Percentiles rank a stretch among this genome's conserved stretches.
These are phyloP conservation scores for Scolecobasidium constrictum DNA, from an alignment of 2,329 filamentous ascomycete species.

Conservation along the genomic window DNA sequence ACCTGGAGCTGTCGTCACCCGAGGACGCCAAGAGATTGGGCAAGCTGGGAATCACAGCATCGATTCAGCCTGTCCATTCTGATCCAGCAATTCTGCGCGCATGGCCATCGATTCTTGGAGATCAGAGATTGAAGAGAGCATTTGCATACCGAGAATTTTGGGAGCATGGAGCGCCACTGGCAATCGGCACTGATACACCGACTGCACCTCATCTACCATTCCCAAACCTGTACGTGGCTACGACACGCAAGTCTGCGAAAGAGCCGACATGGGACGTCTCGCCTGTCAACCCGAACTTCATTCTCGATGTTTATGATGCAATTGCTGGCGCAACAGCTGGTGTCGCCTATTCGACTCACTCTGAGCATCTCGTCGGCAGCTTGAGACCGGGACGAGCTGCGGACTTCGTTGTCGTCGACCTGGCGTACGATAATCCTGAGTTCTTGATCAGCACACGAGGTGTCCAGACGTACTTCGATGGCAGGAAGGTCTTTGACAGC, in stretches of 20 bases:
- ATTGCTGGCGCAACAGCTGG: constrained; percentile 44
- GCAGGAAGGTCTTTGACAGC: constrained; percentile 27
- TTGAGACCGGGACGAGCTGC: constrained; percentile 43
- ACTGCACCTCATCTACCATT: constrained; percentile 46
- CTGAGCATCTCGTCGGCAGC: constrained; percentile 42
- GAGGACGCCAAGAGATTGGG: constrained; percentile 48
- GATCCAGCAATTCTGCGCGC: constrained; percentile 56
- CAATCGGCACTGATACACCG: constrained; percentile 49
- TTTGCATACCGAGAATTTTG: constrained; percentile 55
- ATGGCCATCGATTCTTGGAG: constrained; percentile 48
- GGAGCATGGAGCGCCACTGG: constrained; percentile 39
- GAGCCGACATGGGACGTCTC: constrained; percentile 31
- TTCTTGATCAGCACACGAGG: constrained; percentile 37
- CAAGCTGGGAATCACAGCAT: constrained; percentile 60
- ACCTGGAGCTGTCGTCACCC: constrained; percentile 47
- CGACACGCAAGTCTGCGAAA: constrained; percentile 44
- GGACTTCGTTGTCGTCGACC: constrained; percentile 46
- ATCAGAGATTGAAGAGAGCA: constrained; percentile 42
- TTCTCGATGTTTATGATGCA: constrained; percentile 42
- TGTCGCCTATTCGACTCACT: constrained; percentile 48
- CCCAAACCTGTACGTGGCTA: constrained; percentile 48
- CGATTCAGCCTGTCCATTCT: constrained; percentile 87
- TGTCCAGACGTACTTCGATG: constrained; percentile 44
- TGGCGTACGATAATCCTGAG: constrained; percentile 35
- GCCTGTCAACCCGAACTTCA: constrained; percentile 42